A percentile compares a stretch with the other conserved stretches of the same genome.
These are phyloP conservation scores for Penicillium sp. DNA, from an alignment of 2,329 filamentous ascomycete genomes.

Conservation along the genomic window DNA sequence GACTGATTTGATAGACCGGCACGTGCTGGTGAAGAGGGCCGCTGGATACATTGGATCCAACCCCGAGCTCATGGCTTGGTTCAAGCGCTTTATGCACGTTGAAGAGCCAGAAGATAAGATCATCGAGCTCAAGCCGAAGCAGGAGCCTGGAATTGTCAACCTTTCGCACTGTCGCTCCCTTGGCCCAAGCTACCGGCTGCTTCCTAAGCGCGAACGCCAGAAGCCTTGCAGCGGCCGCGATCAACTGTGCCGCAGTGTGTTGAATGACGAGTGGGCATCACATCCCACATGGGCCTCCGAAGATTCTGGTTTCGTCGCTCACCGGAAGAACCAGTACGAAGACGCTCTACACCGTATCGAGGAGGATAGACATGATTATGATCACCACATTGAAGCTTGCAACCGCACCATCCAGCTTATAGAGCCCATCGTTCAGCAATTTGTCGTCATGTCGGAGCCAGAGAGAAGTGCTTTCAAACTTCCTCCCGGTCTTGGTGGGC, in stretches of 20 bases:
- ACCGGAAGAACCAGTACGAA: conserved; percentile 94
- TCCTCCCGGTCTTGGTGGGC: conserved; percentile 82
- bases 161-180: conserved; percentile 95
- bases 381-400: conserved; percentile 96
- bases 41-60: conserved; percentile 86
- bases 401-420: conserved; percentile 94
- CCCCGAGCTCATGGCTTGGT: conserved; percentile 84
- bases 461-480: conserved; percentile 79
- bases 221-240: conserved; percentile 94
- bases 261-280: conserved; percentile 98
- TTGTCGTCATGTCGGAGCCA: conserved; percentile 75
- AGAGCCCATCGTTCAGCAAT: conserved; percentile 89
- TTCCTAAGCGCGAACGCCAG: conserved; percentile 87
- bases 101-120: conserved; percentile 74
- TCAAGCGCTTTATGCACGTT: conserved; percentile 81
- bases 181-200: conserved; percentile 89
- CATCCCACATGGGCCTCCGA: conserved; percentile 99
- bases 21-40: conserved; percentile 80
- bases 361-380: conserved; percentile 97
- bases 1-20: conserved; percentile 86
- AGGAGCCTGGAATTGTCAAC: conserved; percentile 79
- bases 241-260: conserved; percentile 87
- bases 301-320: conserved; percentile 95
- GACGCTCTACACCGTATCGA: conserved; percentile 95
- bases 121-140: conserved; percentile 77